Base-by-base conservation (phyloP, 2,329 filamentous ascomycete species). In the Epichloe festucae region DNA sequence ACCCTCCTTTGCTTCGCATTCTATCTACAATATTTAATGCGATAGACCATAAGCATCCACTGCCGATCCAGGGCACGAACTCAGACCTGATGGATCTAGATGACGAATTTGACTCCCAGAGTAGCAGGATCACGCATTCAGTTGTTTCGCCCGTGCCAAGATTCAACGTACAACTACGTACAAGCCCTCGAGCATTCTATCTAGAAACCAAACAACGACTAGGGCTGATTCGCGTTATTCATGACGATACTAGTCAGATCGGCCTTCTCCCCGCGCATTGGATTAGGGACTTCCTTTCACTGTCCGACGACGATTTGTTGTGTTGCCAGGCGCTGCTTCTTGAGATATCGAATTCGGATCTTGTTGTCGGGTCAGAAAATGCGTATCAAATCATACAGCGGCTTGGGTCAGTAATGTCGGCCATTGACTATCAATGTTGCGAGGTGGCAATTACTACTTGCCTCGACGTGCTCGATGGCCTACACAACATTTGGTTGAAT, bases 391-490 rank as follows among this genome's bases (percentile, higher is more conserved):
- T 83, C 2, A 63, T 83, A 21, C 67, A 77, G 54, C 70, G 72
- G 34, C 60, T 80, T 5, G 79, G 77, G 1, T 62, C 60, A 0
- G 67, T 82, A 6, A 73, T 84, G 21, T 68, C 71, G 14, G 70
- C 73, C 3, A 77, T 81, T 53, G 75, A 79, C 31, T 84, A 84
- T 59, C 80, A 83, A 52, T 80, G 81, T 56, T 91, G 85, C 55
- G 90, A 96, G 67, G 78, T 83, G 19, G 81, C 85, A 4, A 70
- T 89, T 47, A 77, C 76, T 44, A 71, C 82, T 17, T 84, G 82
- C 55, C 73, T 95, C 23, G 78, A 84, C 46, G 69, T 87, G 51
- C 76, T 95, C 63, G 70, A 77, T 49, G 79, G 77, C 38, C 74
- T 88, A 49, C 76, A 80, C 40, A 65, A 70, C 12, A 69, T 79